Conservation (phyloP, 1,284 basidiomycete genomes). For the Trichosporon asahii region DNA sequence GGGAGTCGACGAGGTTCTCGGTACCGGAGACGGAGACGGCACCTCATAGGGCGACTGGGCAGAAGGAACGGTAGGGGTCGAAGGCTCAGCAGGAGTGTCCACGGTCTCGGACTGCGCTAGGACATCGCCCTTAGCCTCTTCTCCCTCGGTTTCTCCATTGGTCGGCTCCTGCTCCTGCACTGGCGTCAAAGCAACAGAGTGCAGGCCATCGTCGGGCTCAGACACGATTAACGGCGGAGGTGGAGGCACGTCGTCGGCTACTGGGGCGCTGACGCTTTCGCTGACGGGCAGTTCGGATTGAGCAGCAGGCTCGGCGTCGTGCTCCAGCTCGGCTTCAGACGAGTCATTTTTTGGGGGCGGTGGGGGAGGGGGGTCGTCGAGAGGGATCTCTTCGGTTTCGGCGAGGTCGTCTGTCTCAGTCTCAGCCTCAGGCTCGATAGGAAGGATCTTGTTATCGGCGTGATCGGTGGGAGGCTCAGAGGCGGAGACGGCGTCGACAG, state of each 20-base stretch:
- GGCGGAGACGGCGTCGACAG: neutral
- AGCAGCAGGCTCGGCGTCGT: neutral
- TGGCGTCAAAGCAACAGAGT: slow-evolving; percentile 5
- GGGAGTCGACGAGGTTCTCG: slow-evolving; percentile 11
- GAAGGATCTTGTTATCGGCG: neutral
- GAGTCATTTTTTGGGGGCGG: neutral
- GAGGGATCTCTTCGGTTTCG: slow-evolving; percentile 1
- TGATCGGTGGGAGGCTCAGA: neutral
- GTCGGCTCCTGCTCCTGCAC: slow-evolving; percentile 7
- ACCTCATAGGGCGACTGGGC: slow-evolving; percentile 12
- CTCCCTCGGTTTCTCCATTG: neutral
- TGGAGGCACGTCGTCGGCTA: neutral
- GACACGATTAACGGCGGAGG: neutral
- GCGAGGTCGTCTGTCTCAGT: neutral
- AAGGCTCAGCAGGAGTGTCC: neutral
- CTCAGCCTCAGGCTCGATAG: neutral
- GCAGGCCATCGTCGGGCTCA: neutral
- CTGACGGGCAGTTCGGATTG: neutral
- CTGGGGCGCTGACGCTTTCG: neutral
- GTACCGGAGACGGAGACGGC: slow-evolving; percentile 19
- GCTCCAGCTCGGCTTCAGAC: neutral
- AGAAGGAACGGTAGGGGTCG: neutral
- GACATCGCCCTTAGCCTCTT: neutral
- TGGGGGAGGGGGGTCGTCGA: neutral
- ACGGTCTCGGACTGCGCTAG: neutral